Evolutionary conservation across 1,284 basidiomycete genomes (phyloP).

Genomic region (Trichosporon sp.): DNA sequence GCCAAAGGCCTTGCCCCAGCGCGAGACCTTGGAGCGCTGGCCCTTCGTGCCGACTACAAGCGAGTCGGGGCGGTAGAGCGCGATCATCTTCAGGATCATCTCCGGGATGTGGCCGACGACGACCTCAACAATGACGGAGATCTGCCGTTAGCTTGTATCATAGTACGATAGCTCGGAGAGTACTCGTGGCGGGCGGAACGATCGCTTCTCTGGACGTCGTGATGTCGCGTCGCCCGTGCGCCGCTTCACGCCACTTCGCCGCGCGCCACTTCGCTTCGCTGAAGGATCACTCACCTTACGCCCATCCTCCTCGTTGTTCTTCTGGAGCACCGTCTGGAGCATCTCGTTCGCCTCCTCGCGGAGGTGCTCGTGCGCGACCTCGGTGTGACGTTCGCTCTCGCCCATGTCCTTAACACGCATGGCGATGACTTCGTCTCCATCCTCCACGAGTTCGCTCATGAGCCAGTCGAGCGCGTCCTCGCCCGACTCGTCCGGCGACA

Average conservation of each 20-base stretch:
- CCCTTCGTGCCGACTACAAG: conserved; percentile 91
- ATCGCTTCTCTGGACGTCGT: too few relatives aligned
- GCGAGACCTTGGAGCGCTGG: conserved; percentile 64
- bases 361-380: conserved; percentile 69
- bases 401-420: conserved; percentile 86
- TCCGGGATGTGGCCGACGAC: conserved; percentile 86
- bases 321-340: conserved; percentile 77
- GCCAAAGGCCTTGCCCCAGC: conserved; percentile 65
- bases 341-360: conserved; percentile 85
- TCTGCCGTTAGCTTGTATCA: conserved; percentile 56
- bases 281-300: conserved; percentile 63
- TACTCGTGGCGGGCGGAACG: too few relatives aligned
- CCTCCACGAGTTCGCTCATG: conserved; percentile 81
- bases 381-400: conserved; percentile 64
- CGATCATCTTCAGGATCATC: conserved; percentile 88
- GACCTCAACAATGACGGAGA: conserved; percentile 91
- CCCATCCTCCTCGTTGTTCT: conserved; percentile 77
- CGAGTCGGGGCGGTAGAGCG: conserved; percentile 92
- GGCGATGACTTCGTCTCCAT: conserved; percentile 92
- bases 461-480: conserved; percentile 84
- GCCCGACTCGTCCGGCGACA: conserved; percentile 85
- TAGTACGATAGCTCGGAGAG: too few relatives aligned
- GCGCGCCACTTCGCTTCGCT: too few relatives aligned
- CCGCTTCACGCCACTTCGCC: too few relatives aligned
- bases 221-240: too few relatives aligned